These are phyloP conservation scores for Cylindrotheca fusiformis DNA, from an alignment of 108 stramenopile genomes.

Conservation along the genomic window DNA sequence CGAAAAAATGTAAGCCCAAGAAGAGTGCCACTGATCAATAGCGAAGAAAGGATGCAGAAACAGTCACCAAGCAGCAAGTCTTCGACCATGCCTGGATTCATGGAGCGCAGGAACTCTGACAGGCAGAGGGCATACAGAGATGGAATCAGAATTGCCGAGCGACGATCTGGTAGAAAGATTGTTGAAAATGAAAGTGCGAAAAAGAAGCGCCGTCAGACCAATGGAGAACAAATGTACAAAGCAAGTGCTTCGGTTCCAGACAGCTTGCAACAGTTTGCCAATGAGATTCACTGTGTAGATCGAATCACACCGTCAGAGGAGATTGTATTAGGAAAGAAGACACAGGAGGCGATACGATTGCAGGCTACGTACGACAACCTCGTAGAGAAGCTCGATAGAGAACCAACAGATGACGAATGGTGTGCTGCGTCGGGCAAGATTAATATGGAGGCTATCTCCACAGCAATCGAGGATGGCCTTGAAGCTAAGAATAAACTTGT, in stretches of 20 bases:
- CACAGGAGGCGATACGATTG: conserved; percentile 75
- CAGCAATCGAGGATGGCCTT: conserved; percentile 70
- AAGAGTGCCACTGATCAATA: not conserved
- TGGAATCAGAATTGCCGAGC: conserved; percentile 32
- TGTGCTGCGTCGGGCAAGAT: conserved; percentile 80
- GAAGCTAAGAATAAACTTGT: conserved; percentile 84
- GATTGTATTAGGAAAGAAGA: conserved; percentile 68
- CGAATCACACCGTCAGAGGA: conserved; percentile 77
- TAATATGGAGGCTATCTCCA: conserved; percentile 61
- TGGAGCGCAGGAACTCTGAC: conserved; percentile 22
- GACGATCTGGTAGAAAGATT: conserved; percentile 26
- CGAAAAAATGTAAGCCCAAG: not conserved
- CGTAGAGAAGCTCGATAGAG: conserved; percentile 45
- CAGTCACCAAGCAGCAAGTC: conserved; percentile 28
- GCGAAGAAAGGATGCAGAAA: not conserved
- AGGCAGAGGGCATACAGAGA: conserved; percentile 20
- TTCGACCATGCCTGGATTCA: conserved; percentile 81
- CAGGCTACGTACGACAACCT: conserved; percentile 56
- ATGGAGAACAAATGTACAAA: conserved; percentile 55
- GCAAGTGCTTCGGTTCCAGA: conserved; percentile 68
- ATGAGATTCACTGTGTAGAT: conserved; percentile 62
- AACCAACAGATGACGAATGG: conserved; percentile 89
- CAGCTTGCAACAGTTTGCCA: conserved; percentile 63
- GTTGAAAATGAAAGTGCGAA: conserved; percentile 30
- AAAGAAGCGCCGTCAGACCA: conserved; percentile 30